Evolutionary conservation across 345 rosid genomes (phyloP), one percentile per base, ranked within the genome.

Genomic region (Cardamine chenopodiifolia): DNA sequence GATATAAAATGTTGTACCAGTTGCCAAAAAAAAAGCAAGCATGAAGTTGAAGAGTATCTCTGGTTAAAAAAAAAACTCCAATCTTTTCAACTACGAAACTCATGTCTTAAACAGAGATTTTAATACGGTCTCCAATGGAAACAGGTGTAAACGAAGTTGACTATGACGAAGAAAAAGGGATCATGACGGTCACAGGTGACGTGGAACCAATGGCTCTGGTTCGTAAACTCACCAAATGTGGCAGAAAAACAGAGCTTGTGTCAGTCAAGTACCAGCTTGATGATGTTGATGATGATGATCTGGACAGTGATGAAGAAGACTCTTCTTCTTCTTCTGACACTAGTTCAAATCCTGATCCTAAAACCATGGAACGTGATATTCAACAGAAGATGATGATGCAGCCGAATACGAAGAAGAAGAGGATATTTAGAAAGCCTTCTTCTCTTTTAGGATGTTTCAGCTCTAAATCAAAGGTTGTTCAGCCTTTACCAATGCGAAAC

Each of bases 131-230:
- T 48, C 7, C 5, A 37, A 39, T 66, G 37, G 17, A 68, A 37
- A 61, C 39, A 76, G 74, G 79, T n/a, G 79, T 76, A 13, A 22
- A 4, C 2, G 49, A 34, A 62, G 74, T 29, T 6, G 65, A 53
- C 49, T 76, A 68, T 17, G 44, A 76, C 31, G 18, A 3, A 32
- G 50, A 22, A 17, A 49, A 53, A 68, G 74, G 79, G 0, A 68
- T 69, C 39, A 52, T 76, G 79, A 69, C 22, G 2, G 49, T 76
- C 63, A 60, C 50, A 52, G 79, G 74, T 19, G 49, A 76, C 20
- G 70, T 76, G 1, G 72, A 76, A 1, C 79, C 79, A 0, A 42
- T 20, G 63, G 29, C 37, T 53, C 58, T 76, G 1, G 40, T 68
- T 44, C 19, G 20, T 6, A 76, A 68, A 62, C 62, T 76, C 14